Evolutionary conservation across 1,284 basidiomycete species (phyloP).

Genomic region (Omphalotus olearius): DNA sequence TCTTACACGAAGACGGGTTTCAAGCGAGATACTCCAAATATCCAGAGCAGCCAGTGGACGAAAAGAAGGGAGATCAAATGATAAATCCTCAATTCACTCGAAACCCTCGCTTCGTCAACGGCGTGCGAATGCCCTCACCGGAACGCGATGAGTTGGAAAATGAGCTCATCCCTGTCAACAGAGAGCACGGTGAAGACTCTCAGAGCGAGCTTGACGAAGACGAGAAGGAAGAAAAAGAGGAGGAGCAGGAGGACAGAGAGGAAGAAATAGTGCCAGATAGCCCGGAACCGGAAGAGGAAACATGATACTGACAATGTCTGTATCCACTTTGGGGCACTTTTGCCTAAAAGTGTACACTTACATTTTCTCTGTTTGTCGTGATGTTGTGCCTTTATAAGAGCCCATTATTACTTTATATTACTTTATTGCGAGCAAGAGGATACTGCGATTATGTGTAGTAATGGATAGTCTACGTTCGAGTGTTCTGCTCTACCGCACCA

Average conservation of each 20-base stretch:
- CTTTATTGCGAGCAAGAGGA: conserved; percentile 4
- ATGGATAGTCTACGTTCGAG: background rate
- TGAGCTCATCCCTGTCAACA: conserved; percentile 3
- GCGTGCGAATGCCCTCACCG: conserved; percentile 4
- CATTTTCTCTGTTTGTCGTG: background rate
- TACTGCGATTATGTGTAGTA: background rate
- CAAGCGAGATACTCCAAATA: conserved; percentile 9
- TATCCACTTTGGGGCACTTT: background rate
- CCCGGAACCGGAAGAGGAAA: background rate
- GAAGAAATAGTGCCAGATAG: background rate
- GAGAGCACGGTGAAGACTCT: conserved; percentile 35
- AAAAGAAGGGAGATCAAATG: conserved; percentile 2
- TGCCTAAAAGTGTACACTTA: background rate
- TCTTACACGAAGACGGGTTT: conserved; percentile 22
- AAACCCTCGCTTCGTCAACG: background rate
- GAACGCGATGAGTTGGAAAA: conserved; percentile 7
- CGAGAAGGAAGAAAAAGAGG: conserved; percentile 16
- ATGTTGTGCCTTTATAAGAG: background rate
- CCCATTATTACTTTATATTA: background rate
- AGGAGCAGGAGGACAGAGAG: background rate
- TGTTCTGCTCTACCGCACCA: background rate
- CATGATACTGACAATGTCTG: background rate
- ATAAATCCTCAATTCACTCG: conserved; percentile 10
- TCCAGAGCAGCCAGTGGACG: conserved; percentile 2
- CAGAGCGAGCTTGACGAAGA: conserved; percentile 22